These are phyloP conservation scores for Paramecium sonneborni DNA, from an alignment of 73 alveolate genomes.

Conservation along the genomic window DNA sequence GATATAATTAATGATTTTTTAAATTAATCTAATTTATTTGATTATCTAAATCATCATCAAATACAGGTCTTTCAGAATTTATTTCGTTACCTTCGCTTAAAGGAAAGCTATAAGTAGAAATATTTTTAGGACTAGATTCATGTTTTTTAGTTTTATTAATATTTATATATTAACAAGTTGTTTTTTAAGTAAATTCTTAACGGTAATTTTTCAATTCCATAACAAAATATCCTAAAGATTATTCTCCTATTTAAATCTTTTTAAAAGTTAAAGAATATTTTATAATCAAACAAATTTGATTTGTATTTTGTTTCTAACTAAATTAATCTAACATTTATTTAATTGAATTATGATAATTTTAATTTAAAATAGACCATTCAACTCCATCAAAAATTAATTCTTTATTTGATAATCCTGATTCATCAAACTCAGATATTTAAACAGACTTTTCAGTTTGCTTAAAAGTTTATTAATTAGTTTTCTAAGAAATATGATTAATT, in stretches of 20 bases:
- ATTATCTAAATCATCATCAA: background rate
- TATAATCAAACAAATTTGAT: background rate
- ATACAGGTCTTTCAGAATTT: background rate
- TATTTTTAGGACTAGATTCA: background rate
- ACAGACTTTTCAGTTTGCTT: background rate
- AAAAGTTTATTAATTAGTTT: background rate
- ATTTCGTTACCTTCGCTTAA: background rate
- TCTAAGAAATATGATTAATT: background rate
- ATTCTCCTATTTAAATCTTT: background rate
- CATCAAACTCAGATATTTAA: background rate
- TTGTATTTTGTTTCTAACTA: background rate
- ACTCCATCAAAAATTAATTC: background rate
- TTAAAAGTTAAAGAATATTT: background rate
- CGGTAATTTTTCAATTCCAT: background rate
- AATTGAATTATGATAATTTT: background rate
- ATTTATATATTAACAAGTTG: background rate
- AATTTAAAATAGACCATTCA: background rate
- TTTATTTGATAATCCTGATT: background rate
- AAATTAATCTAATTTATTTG: background rate
- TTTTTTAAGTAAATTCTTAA: background rate
- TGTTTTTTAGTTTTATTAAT: background rate
- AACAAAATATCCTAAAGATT: background rate
- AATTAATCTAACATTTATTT: background rate
- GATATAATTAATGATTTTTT: background rate
- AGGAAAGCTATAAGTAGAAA: background rate